Base-by-base conservation (phyloP, 1,284 basidiomycete species). In the Cerioporus squamosus region DNA sequence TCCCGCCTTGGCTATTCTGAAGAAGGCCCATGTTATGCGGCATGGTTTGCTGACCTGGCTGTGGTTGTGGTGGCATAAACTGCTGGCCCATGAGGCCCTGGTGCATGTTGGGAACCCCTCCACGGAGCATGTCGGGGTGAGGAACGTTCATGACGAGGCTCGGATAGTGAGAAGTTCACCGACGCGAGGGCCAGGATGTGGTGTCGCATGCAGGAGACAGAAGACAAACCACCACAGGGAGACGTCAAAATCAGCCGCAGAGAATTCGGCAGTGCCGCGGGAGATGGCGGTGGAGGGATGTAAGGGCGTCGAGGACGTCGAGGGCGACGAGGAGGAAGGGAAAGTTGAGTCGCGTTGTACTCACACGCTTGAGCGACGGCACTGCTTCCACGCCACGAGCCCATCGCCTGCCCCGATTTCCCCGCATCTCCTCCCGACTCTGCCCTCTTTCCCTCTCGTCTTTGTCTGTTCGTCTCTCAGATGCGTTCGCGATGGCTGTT, bases 71-170 rank as follows among this genome's bases (percentile, higher is more conserved):
- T 20, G 74, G 70, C 60, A 79, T 70, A 71, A 80, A 79, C 20
- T 70, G 67, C 40, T 74, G 71, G 51, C 79, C 77, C 60, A 74
- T 67, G 36, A 84, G 69, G 59, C 53, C 65, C 54, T 79, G 70
- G 50, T 74, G 60, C 61, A 79, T 72, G 64, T 77, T 78, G 33
- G 76, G 70, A 57, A 82, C 74, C 66, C 73, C 71, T 67, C 74
- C 74, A 55, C 81, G 80, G 40, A 84, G 64, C 74, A 84, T 75
- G 61, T 82, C 79, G 61, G 70, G 70, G 55, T 78, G 81, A 44
- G 51, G 55, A 23, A 56, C 62, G 65, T 68, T 71, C 66, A 70
- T 72, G 57, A 38, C 33, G 55, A 44, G 50, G 53, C 46, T 42
- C 53, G 59, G 47, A 26, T 23, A 53, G 46, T 44, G 59, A 48